Evolutionary conservation across 2,329 filamentous ascomycete genomes (phyloP).

Genomic region (Polytolypa hystricis): DNA sequence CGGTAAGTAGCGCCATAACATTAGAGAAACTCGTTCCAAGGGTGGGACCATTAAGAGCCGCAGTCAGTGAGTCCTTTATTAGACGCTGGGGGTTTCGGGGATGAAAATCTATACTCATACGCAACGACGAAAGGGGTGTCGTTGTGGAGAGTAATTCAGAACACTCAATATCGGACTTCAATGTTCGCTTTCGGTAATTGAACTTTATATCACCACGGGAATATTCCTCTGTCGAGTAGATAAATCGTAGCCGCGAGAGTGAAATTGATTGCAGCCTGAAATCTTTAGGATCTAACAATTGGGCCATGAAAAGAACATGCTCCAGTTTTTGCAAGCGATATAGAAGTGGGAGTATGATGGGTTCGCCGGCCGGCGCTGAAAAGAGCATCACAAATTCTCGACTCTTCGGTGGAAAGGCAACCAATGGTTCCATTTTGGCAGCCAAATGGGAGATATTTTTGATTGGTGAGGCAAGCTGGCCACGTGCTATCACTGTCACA

Average conservation of each 20-base stretch:
- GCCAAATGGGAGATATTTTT: slow-evolving; percentile 18
- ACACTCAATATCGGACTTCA: slow-evolving; percentile 13
- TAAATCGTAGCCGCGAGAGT: slow-evolving; percentile 24
- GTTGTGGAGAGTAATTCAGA: slow-evolving; percentile 1
- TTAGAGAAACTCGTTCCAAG: slow-evolving; percentile 20
- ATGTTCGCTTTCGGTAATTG: slow-evolving; percentile 15
- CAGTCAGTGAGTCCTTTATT: slow-evolving; percentile 28
- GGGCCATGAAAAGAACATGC: slow-evolving; percentile 24
- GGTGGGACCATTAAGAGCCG: slow-evolving; percentile 24
- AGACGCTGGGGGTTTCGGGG: slow-evolving; percentile 29
- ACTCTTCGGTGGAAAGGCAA: slow-evolving; percentile 25
- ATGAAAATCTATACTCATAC: slow-evolving; percentile 25
- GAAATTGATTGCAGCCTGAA: slow-evolving; percentile 24
- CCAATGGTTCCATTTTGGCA: slow-evolving; percentile 19
- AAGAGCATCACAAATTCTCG: slow-evolving; percentile 29
- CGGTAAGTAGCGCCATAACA: slow-evolving; percentile 21
- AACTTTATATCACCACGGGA: slow-evolving; percentile 24
- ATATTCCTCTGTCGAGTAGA: slow-evolving; percentile 21
- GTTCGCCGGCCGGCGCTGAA: slow-evolving; percentile 24
- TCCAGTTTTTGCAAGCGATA: slow-evolving; percentile 29
- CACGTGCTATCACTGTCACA: slow-evolving; percentile 27
- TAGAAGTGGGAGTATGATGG: slow-evolving; percentile 25
- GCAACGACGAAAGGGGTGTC: slow-evolving; percentile 6
- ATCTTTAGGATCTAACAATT: slow-evolving; percentile 24
- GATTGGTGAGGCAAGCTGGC: slow-evolving; percentile 20